A percentile compares a stretch with the other conserved stretches of the same genome.
Evolutionary conservation across 768 basidiomycete species (phyloP).

Genomic region (Rubroboletus satanas): DNA sequence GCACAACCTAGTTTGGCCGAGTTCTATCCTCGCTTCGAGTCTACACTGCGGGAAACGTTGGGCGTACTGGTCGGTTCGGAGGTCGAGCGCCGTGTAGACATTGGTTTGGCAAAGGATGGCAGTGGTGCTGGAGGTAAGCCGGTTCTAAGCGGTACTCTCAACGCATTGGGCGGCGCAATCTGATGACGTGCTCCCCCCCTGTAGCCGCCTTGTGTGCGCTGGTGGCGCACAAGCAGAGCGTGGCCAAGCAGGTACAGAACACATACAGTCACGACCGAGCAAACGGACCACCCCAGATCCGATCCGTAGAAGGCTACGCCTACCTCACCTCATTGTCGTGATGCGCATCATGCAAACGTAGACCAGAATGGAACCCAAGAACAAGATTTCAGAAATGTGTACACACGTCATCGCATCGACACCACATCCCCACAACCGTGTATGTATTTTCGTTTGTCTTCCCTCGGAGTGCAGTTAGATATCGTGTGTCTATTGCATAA

Average conservation of each 20-base stretch:
- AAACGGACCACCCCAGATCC: conserved; percentile 8
- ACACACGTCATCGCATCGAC: conserved; percentile 12
- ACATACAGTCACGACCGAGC: conserved; percentile 4
- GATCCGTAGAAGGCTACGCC: conserved; percentile 9
- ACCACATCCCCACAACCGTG: neutral
- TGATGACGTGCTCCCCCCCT: neutral
- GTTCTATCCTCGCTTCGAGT: conserved; percentile 86
- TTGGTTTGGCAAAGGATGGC: conserved; percentile 95
- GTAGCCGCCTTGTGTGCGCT: conserved; percentile 86
- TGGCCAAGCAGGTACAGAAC: conserved; percentile 10
- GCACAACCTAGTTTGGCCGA: conserved; percentile 65
- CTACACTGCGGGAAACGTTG: conserved; percentile 69
- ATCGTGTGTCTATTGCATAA: neutral
- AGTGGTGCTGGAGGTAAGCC: conserved; percentile 94
- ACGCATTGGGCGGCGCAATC: too few relatives aligned
- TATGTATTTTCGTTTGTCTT: neutral
- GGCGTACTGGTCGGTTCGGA: conserved; percentile 73
- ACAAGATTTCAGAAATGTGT: neutral
- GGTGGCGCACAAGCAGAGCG: conserved; percentile 27
- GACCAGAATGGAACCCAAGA: neutral
- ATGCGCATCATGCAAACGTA: conserved; percentile 1
- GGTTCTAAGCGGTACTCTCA: neutral
- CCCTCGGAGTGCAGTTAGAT: conserved; percentile 5
- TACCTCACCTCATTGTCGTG: conserved; percentile 21
- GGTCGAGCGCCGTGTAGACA: conserved; percentile 73